phyloP scores from a whole-genome alignment of 352 stramenopile species.

The Phytophthora citrophthora region DNA sequence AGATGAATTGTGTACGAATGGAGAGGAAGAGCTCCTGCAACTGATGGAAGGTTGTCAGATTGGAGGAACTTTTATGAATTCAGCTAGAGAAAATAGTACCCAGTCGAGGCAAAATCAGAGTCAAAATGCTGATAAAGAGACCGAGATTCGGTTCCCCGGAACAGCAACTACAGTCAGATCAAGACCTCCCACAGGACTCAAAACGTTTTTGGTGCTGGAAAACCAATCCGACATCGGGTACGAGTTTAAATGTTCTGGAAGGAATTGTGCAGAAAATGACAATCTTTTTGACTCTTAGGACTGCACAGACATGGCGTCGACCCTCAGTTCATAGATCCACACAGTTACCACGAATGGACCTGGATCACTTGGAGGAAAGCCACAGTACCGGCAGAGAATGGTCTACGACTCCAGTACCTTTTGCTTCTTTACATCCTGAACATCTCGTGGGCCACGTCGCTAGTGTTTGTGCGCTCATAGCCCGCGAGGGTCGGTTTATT shows the following conservation, averaged over 20 bases:
- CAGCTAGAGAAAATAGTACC: not conserved
- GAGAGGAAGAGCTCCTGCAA: slow-evolving; percentile 11
- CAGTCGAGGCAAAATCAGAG: slow-evolving; percentile 2
- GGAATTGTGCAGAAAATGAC: not conserved
- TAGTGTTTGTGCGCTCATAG: slow-evolving; percentile 60
- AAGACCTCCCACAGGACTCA: slow-evolving; percentile 4
- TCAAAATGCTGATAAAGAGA: slow-evolving; percentile 11
- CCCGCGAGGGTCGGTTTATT: slow-evolving; percentile 63
- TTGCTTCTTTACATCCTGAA: slow-evolving; percentile 29
- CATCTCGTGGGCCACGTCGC: slow-evolving; percentile 68
- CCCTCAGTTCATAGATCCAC: slow-evolving; percentile 17
- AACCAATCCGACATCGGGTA: slow-evolving; percentile 24
- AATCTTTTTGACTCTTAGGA: not conserved
- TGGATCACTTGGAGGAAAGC: slow-evolving; percentile 1
- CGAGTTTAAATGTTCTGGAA: not conserved
- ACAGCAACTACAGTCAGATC: not conserved
- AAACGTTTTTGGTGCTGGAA: not conserved
- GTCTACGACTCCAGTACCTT: slow-evolving; percentile 12
- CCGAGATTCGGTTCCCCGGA: slow-evolving; percentile 5
- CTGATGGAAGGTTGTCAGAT: slow-evolving; percentile 23
- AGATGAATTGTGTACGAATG: slow-evolving; percentile 5
- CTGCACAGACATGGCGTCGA: slow-evolving; percentile 9
- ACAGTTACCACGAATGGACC: not conserved
- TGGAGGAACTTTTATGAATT: slow-evolving; percentile 4
- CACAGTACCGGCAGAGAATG: slow-evolving; percentile 23